These are phyloP conservation scores for Casuarina equisetifolia DNA, from an alignment of 306 rosid species.

Conservation along the genomic window DNA sequence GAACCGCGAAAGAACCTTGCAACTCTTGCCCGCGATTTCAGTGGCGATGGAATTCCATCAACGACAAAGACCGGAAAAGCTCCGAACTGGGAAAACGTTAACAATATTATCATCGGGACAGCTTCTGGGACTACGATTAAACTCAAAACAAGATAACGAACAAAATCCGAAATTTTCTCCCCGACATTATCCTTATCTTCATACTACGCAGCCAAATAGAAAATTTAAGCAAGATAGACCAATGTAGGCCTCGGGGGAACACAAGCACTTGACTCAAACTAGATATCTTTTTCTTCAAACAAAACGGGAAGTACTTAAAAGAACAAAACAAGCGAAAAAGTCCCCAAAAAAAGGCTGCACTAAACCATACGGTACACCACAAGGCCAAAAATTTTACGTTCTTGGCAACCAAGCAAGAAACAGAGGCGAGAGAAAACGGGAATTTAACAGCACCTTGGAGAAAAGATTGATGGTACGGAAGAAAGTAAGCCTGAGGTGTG, in stretches of 20 bases:
- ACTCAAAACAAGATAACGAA: background rate
- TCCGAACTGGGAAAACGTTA: constrained; percentile 65
- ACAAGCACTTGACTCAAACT: background rate
- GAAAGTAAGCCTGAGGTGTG: constrained; percentile 76
- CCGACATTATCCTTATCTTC: background rate
- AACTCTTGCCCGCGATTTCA: constrained; percentile 73
- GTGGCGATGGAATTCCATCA: constrained; percentile 80
- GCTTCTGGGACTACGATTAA: background rate
- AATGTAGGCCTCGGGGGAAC: background rate
- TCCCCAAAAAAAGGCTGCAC: background rate
- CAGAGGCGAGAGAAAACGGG: background rate
- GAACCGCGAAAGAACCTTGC: constrained; percentile 62
- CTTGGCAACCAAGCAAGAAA: constrained; percentile 9
- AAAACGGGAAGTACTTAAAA: background rate
- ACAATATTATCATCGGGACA: constrained; percentile 18
- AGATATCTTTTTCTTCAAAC: background rate
- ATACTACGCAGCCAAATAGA: background rate
- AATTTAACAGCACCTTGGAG: constrained; percentile 52
- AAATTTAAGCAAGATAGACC: background rate
- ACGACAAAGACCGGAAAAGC: constrained; percentile 79
- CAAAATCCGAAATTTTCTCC: background rate
- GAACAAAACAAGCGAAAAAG: background rate
- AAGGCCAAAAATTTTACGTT: background rate
- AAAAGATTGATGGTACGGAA: constrained; percentile 81
- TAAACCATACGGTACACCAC: background rate